Evolutionary conservation across 495 filamentous ascomycete genomes (phyloP), one percentile per base, ranked within the genome.

Genomic region (Coniosporium apollinis): DNA sequence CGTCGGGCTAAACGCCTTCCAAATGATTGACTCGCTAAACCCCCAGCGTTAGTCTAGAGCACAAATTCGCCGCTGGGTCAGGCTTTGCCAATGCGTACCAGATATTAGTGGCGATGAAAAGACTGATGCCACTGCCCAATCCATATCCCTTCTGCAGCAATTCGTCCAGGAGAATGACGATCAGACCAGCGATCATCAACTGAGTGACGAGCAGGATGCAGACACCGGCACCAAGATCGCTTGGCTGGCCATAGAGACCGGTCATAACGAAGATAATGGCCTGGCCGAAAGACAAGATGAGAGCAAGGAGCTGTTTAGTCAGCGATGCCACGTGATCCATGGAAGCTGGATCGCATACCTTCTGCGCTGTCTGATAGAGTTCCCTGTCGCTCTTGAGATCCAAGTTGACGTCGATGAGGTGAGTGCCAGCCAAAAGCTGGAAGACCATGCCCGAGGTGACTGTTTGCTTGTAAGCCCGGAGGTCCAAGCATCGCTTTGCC

Each of bases 361-460:
- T 99, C 70, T 99, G 91, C 38, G 91, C 91, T 31, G 89, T 96
- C 66, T 99, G 91, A 72, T 96, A 96, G 38, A 96, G 75, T 64
- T 99, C 91, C 64, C 91, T 86, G 60, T 99, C 91, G 57, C 84
- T 84, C 68, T 99, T 96, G 57, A 99, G 76, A 68, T 99, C 89
- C 37, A 94, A 79, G 71, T 94, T 53, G 29, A 49, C 38, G 15
- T 41, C 91, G 62, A 99, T 96, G 62, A 96, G 74, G 69, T 99
- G 91, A 64, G 91, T 99, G 60, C 91, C 91, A 14, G 30, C 87
- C 41, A 96, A 83, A 51, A 96, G 84, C 70, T 97, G 89, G 72
- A 99, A 99, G 49, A 99, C 83, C 91, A 96, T 99, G 62, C 91
- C 91, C 21, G 91, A 96, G 40, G 89, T 94, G 62, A 99, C 94